phyloP scores from a whole-genome alignment of 306 rosid species.

The Gastrolobium bilobum region DNA sequence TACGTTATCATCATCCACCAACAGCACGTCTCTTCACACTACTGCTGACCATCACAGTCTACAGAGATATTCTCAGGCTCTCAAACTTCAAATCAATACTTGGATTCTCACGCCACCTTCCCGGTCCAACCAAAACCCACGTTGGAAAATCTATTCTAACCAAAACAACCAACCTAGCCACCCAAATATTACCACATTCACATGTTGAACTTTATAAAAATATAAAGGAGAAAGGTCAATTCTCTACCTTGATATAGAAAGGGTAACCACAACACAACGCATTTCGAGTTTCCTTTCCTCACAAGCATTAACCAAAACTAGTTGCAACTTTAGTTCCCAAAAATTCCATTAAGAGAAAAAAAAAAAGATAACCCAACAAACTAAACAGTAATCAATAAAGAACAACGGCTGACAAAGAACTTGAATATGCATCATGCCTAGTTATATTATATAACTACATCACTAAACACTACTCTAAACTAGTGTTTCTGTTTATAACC shows the following conservation, averaged over 20 bases:
- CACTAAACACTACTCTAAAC: slow-evolving; percentile 23
- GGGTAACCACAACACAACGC: slow-evolving; percentile 8
- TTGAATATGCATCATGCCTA: no score
- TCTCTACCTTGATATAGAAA: slow-evolving; percentile 24
- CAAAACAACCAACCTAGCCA: neutral
- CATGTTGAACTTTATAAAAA: neutral
- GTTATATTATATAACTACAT: neutral
- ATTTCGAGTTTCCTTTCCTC: slow-evolving; percentile 40
- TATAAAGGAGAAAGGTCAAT: neutral
- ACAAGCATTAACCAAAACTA: neutral
- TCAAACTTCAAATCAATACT: slow-evolving; percentile 55
- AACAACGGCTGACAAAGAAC: no score
- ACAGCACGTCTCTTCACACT: neutral
- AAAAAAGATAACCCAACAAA: neutral
- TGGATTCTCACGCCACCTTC: no score
- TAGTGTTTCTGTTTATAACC: slow-evolving; percentile 33
- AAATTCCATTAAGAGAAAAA: neutral
- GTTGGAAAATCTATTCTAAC: neutral
- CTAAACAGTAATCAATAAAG: neutral
- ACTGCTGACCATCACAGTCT: neutral
- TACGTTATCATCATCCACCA: slow-evolving; percentile 52
- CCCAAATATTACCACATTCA: no score
- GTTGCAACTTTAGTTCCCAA: neutral
- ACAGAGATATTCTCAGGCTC: slow-evolving; percentile 29
- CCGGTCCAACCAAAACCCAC: slow-evolving; percentile 23